Base-by-base conservation (phyloP, 106 monocot genomes). In the Phalaenopsis aphrodite region DNA sequence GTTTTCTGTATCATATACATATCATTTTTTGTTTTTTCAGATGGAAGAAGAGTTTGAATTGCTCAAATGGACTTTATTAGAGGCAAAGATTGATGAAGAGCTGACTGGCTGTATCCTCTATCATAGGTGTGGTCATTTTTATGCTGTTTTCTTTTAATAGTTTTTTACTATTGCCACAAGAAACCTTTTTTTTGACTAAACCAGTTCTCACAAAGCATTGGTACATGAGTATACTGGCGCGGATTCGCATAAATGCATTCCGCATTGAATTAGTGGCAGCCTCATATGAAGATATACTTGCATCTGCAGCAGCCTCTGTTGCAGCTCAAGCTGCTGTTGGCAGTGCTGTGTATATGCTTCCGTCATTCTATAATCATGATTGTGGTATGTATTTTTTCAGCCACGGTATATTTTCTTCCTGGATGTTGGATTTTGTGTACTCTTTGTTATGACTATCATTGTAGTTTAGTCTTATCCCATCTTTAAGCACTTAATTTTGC, bases 301-400 rank as follows among this genome's bases (percentile, higher is more conserved):
- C 77, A 61, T 85, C 82, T 45, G 95, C 93, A 67, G 81, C 81
- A 79, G 86, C 95, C 37, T 84, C 81, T 75, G 86, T 94, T 76
- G 65, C 65, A 56, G 75, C 82, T 86, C 87, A 93, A 80, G 84
- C 84, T 56, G 89, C 91, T 73, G 90, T 92, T 84, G 97, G 97
- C 16, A 97, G 85, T 92, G 92, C 97, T 69, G 80, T 97, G 77
- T 97, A 97, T 81, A 92, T 97, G 82, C 87, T 97, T 85, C 92
- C 97, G 12, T 97, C 97, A 80, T 90, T 97, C 72, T 94, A 97
- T 76, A 97, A 97, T 80, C 97, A 97, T 86, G 94, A 97, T 48
- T 97, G 97, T 77, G 97, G 97, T 97, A 92, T 7, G 66, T 37
- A 15, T 36, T 67, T 55, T 66, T 61, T 73, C 41, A 74, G 6